Percentiles rank a stretch among this genome's conserved stretches.
Evolutionary conservation across 108 stramenopile species (phyloP).

Genomic region (Cyclotella atomus): DNA sequence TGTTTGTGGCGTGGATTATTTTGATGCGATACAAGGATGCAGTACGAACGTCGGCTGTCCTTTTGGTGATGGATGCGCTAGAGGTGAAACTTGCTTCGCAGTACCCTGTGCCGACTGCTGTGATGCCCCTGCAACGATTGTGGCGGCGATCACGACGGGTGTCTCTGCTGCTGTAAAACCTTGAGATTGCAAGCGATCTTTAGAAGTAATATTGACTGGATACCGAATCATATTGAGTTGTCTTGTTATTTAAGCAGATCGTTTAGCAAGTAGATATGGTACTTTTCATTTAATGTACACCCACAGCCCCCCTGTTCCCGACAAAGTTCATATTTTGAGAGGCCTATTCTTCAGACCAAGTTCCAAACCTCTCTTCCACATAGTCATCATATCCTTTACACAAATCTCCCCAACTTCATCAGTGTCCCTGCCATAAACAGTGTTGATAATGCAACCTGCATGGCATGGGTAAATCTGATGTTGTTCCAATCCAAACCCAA

Average conservation of each 20-base stretch:
- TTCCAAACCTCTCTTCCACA: slow-evolving; percentile 49
- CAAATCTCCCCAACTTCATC: slow-evolving; percentile 72
- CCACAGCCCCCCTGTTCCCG: no score
- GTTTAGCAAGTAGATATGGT: background rate
- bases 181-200: background rate
- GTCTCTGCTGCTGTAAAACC: background rate
- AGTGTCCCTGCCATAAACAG: slow-evolving; percentile 60
- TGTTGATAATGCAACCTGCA: slow-evolving; percentile 73
- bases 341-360: slow-evolving; percentile 50
- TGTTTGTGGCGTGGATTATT: slow-evolving; percentile 21
- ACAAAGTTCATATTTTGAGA: slow-evolving; percentile 33
- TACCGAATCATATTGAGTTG: no score
- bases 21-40: slow-evolving; percentile 2
- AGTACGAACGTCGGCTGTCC: background rate
- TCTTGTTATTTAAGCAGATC: no score
- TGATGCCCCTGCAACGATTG: background rate
- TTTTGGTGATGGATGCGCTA: slow-evolving; percentile 24
- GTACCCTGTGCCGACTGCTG: slow-evolving; percentile 13
- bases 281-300: background rate
- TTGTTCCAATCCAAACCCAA: slow-evolving; percentile 67
- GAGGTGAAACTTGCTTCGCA: slow-evolving; percentile 8
- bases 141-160: background rate
- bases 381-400: slow-evolving; percentile 53
- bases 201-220: background rate
- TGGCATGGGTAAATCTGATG: slow-evolving; percentile 77